Conservation (phyloP, 2,329 filamentous ascomycete genomes). For the Colletotrichum sp. region DNA sequence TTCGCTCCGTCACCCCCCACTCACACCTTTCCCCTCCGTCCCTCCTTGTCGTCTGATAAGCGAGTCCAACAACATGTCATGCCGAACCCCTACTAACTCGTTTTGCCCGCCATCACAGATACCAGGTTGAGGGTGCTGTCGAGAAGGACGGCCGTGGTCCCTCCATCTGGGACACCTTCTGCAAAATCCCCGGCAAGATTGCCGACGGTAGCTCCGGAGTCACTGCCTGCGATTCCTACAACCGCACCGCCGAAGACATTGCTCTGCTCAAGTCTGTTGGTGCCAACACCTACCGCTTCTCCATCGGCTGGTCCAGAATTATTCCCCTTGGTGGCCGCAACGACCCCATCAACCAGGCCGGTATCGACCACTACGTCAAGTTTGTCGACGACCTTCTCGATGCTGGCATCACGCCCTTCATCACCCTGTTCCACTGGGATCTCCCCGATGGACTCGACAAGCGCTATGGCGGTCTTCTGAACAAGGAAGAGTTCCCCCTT, state of each 20-base stretch:
- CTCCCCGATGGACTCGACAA: conserved; percentile 79
- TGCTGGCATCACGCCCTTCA: conserved; percentile 78
- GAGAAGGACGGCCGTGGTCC: conserved; percentile 79
- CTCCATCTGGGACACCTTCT: conserved; percentile 93
- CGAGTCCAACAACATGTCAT: background rate
- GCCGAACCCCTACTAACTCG: conserved; percentile 8
- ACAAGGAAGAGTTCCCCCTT: conserved; percentile 80
- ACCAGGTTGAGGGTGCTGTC: conserved; percentile 83
- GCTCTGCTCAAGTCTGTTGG: conserved; percentile 76
- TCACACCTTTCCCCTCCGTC: background rate
- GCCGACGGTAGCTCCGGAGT: conserved; percentile 77
- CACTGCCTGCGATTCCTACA: conserved; percentile 86
- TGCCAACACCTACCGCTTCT: conserved; percentile 81
- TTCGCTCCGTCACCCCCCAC: background rate
- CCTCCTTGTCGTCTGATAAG: background rate
- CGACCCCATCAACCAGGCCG: conserved; percentile 80
- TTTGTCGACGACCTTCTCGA: conserved; percentile 80
- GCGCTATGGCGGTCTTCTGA: conserved; percentile 81
- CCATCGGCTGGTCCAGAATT: conserved; percentile 82
- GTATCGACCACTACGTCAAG: conserved; percentile 78
- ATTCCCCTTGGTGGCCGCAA: conserved; percentile 85
- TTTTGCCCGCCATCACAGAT: conserved; percentile 54
- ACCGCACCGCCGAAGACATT: conserved; percentile 79
- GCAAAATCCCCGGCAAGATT: conserved; percentile 80
- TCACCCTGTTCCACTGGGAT: conserved; percentile 91